A percentile compares a stretch with the other conserved stretches of the same genome.
These are phyloP conservation scores for Trichosporon sp. DNA, from an alignment of 1,284 basidiomycete species.

Conservation along the genomic window DNA sequence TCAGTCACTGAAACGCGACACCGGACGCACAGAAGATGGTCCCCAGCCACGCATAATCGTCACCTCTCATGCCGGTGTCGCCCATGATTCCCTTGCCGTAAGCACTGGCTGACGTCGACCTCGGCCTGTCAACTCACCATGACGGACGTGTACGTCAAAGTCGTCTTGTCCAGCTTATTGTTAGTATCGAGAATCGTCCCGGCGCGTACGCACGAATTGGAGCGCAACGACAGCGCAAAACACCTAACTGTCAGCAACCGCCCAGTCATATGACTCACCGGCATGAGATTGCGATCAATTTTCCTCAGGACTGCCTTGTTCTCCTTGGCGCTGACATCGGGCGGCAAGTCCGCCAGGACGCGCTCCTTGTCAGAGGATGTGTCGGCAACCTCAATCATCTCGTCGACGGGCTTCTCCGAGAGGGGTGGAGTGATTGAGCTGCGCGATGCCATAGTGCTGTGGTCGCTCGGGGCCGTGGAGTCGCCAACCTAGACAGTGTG, in stretches of 20 bases:
- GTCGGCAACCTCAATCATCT: background rate
- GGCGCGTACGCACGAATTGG: constrained; percentile 15
- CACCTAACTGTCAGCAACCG: constrained; percentile 7
- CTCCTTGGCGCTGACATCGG: background rate
- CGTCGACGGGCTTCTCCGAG: background rate
- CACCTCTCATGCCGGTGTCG: constrained; percentile 8
- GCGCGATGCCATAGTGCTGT: background rate
- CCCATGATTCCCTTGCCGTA: background rate
- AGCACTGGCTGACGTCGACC: background rate
- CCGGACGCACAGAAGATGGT: constrained; percentile 22
- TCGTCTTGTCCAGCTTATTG: constrained; percentile 19
- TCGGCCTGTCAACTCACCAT: constrained; percentile 7
- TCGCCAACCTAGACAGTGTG: background rate
- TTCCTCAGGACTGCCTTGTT: background rate
- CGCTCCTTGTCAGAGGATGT: background rate
- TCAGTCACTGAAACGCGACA: background rate
- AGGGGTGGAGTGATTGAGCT: background rate
- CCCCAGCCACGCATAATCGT: constrained; percentile 22
- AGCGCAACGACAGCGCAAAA: constrained; percentile 12
- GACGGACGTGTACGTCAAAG: constrained; percentile 11
- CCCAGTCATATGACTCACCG: background rate
- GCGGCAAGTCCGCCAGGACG: background rate
- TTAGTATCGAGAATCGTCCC: background rate
- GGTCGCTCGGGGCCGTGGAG: background rate
- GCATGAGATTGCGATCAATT: constrained; percentile 1